These are phyloP conservation scores for Aspergillus tanneri DNA, from an alignment of 2,329 filamentous ascomycete genomes.

Conservation along the genomic window DNA sequence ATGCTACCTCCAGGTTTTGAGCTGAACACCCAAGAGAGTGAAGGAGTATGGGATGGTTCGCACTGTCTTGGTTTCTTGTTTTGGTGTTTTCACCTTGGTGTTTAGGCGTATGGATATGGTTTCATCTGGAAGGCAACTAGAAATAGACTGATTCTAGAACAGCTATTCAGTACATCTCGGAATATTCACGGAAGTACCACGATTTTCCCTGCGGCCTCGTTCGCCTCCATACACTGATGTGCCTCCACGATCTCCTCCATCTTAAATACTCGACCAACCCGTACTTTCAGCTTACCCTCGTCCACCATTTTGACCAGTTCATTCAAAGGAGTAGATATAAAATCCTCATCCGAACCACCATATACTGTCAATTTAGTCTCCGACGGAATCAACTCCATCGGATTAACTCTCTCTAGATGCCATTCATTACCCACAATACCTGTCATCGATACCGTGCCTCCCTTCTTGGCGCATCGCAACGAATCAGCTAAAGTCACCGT, in stretches of 20 bases:
- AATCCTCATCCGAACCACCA: conserved; percentile 39
- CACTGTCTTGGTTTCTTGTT: too few species aligned
- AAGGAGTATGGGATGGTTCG: too few species aligned
- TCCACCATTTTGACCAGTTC: conserved; percentile 41
- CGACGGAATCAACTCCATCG: conserved; percentile 46
- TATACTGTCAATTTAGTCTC: conserved; percentile 45
- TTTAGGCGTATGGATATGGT: too few species aligned
- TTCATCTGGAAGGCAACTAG: too few species aligned
- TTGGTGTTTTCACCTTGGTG: too few species aligned
- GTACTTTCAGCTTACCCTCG: conserved; percentile 41
- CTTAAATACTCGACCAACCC: conserved; percentile 44
- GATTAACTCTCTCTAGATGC: conserved; percentile 40
- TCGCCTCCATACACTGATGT: conserved; percentile 48
- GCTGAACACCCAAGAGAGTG: too few species aligned
- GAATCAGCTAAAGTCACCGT: conserved; percentile 46
- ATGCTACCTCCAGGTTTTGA: too few species aligned
- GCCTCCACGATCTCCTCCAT: conserved; percentile 50
- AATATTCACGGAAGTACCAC: conserved; percentile 39
- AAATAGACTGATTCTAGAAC: too few species aligned
- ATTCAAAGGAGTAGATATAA: conserved; percentile 45
- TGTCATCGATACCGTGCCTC: conserved; percentile 48
- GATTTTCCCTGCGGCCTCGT: conserved; percentile 47
- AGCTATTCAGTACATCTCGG: too few species aligned
- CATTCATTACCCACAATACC: conserved; percentile 49
- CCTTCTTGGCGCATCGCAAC: conserved; percentile 39